Conservation (phyloP, 2,329 filamentous ascomycete species). For the Calonectria honghensis region DNA sequence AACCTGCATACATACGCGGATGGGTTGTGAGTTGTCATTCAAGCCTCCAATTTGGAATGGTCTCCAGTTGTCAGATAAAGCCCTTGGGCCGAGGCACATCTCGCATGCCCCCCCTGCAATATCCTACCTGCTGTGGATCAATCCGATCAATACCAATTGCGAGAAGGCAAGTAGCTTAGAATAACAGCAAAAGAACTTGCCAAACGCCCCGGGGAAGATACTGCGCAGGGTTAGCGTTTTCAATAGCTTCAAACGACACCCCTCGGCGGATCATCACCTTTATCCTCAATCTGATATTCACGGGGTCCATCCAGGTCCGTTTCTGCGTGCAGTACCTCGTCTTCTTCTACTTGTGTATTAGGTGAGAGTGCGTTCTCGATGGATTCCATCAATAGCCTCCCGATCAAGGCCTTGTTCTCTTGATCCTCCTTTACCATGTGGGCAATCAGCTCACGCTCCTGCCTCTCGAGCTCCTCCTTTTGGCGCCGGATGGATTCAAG, state of each 20-base stretch:
- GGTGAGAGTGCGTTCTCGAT: not conserved
- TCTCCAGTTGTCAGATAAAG: not conserved
- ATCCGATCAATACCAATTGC: slow-evolving; percentile 7
- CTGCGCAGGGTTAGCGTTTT: not conserved
- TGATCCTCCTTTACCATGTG: slow-evolving; percentile 17
- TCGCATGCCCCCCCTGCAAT: too few relatives aligned
- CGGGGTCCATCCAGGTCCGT: not conserved
- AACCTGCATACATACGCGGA: slow-evolving; percentile 15
- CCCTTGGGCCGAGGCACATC: not conserved
- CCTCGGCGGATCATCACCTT: not conserved
- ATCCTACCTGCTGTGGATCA: not conserved
- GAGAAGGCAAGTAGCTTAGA: slow-evolving; percentile 9
- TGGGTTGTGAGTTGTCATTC: not conserved
- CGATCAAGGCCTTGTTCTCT: slow-evolving; percentile 20
- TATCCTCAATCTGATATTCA: slow-evolving; percentile 1
- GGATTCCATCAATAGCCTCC: slow-evolving; percentile 8
- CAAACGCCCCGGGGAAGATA: not conserved
- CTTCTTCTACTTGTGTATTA: not conserved
- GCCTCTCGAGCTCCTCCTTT: slow-evolving; percentile 22
- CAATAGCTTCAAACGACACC: too few relatives aligned
- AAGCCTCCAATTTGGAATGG: not conserved
- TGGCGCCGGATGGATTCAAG: slow-evolving; percentile 15
- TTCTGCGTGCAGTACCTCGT: not conserved
- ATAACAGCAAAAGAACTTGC: not conserved
- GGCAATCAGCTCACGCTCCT: slow-evolving; percentile 23